These are phyloP conservation scores for Cnidoscolus chayamansa DNA, from an alignment of 441 rosid species.

Conservation along the genomic window DNA sequence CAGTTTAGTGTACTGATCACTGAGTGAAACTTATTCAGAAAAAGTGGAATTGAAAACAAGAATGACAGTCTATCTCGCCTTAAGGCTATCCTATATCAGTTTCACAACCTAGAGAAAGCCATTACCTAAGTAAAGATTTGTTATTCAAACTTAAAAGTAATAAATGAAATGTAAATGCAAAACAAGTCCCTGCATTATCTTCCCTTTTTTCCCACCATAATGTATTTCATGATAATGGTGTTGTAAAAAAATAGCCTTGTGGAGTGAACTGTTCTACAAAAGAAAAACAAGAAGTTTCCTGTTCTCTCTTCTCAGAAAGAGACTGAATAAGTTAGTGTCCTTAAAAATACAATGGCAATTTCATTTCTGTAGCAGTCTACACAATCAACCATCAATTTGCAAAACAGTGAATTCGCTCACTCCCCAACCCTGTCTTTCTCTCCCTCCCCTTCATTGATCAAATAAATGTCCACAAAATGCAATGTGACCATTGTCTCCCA, in stretches of 20 bases:
- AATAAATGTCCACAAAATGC: background rate
- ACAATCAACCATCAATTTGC: background rate
- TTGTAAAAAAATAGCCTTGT: too few species aligned
- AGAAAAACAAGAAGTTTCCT: background rate
- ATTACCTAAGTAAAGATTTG: background rate
- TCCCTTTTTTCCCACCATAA: too few species aligned
- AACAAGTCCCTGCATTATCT: too few species aligned
- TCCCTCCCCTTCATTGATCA: background rate
- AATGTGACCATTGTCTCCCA: background rate
- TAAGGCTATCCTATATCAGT: too few species aligned
- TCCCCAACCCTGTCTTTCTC: background rate
- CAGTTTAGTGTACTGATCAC: too few species aligned
- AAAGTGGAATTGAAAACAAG: too few species aligned
- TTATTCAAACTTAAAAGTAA: background rate
- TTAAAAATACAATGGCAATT: background rate
- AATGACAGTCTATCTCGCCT: too few species aligned
- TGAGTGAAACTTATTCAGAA: too few species aligned
- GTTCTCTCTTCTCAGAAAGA: background rate
- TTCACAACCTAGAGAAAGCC: background rate
- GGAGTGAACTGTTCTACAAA: background rate
- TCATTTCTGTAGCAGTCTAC: background rate
- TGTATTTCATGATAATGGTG: too few species aligned
- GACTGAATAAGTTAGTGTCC: background rate
- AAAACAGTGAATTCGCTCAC: background rate
- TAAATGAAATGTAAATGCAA: background rate